Conservation (phyloP, 2,329 filamentous ascomycete species). For the Ophiostoma australiae region DNA sequence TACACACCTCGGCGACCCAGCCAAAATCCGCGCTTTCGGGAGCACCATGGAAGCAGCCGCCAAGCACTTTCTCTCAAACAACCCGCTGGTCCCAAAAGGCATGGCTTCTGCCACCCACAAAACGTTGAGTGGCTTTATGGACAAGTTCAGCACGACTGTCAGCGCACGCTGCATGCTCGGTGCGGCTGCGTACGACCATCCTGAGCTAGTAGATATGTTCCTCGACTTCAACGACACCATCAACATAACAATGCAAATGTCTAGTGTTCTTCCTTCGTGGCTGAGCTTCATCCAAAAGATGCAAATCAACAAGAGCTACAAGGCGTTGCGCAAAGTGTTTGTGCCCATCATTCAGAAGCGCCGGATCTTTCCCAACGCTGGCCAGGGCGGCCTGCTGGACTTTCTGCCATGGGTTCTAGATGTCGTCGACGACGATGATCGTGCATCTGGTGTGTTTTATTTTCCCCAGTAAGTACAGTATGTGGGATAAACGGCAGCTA, state of each 20-base stretch:
- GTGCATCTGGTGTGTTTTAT: constrained; percentile 6
- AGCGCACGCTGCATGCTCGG: constrained; percentile 24
- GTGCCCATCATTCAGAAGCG: constrained; percentile 22
- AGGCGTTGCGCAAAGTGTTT: constrained; percentile 18
- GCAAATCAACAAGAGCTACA: constrained; percentile 21
- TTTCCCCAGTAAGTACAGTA: neutral
- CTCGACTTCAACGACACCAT: constrained; percentile 20
- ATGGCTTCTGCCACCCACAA: neutral
- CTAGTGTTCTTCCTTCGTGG: constrained; percentile 17
- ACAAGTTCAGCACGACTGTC: constrained; percentile 22
- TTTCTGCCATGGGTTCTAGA: constrained; percentile 24
- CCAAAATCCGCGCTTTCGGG: constrained; percentile 16
- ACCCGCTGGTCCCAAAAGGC: constrained; percentile 13
- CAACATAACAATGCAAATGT: constrained; percentile 20
- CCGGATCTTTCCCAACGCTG: constrained; percentile 1
- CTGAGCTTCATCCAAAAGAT: constrained; percentile 18
- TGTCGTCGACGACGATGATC: constrained; percentile 20
- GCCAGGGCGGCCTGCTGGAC: constrained; percentile 20
- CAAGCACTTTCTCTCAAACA: constrained; percentile 14
- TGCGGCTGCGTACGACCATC: constrained; percentile 19
- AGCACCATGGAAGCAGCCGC: constrained; percentile 20
- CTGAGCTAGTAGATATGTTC: constrained; percentile 22
- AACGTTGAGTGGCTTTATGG: constrained; percentile 19
- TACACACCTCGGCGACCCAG: constrained; percentile 21
- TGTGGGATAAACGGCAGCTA: neutral